Conservation (phyloP, 768 basidiomycete genomes). For the Psilocybe sp. region DNA sequence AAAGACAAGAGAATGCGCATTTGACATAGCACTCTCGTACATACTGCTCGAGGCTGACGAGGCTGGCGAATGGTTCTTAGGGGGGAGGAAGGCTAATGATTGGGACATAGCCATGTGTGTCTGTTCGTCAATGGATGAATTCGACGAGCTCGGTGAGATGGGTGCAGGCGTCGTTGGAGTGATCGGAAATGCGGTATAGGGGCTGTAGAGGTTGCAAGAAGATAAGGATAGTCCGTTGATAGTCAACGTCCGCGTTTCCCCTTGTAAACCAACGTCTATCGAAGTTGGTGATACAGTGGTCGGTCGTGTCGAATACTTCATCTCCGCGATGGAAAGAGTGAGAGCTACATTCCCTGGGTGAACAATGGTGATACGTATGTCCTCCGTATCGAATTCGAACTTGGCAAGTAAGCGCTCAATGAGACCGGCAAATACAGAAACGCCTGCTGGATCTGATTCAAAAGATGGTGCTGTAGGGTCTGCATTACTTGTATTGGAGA, state of each 20-base stretch:
- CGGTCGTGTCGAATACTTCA: conserved; percentile 54
- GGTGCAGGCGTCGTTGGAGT: conserved; percentile 24
- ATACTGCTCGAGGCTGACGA: conserved; percentile 61
- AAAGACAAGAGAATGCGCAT: background rate
- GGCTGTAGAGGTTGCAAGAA: conserved; percentile 19
- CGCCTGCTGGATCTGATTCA: conserved; percentile 67
- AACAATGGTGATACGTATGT: conserved; percentile 68
- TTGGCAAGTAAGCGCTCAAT: conserved; percentile 77
- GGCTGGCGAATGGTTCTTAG: conserved; percentile 38
- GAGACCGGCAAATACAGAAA: conserved; percentile 77
- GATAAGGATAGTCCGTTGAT: conserved; percentile 58
- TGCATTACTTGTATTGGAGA: conserved; percentile 49
- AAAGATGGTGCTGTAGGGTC: conserved; percentile 37
- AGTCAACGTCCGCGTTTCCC: conserved; percentile 46
- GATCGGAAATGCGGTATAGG: conserved; percentile 1
- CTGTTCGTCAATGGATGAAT: conserved; percentile 65
- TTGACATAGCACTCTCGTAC: conserved; percentile 74
- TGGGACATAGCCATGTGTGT: conserved; percentile 70
- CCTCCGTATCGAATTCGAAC: conserved; percentile 72
- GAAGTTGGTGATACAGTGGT: conserved; percentile 1
- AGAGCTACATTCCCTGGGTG: conserved; percentile 62
- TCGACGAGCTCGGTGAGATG: conserved; percentile 50
- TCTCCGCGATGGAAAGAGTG: conserved; percentile 53
- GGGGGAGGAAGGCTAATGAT: conserved; percentile 63
- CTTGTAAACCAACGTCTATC: conserved; percentile 9